Evolutionary conservation across 257 asterid species (phyloP).

Genomic region (Solanum phureja): DNA sequence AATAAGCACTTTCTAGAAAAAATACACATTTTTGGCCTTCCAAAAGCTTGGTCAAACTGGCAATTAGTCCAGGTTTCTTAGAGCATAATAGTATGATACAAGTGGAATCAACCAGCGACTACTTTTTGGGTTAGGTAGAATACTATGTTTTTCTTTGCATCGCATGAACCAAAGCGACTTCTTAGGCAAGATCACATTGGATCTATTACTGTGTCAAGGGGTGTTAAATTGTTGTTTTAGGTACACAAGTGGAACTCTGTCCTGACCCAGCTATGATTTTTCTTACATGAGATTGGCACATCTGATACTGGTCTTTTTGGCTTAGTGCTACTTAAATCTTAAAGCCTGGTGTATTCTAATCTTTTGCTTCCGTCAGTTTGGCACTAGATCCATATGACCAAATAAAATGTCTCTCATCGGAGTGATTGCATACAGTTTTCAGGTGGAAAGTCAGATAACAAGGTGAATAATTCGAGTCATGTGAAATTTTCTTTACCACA

Average conservation of each 20-base stretch:
- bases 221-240: not conserved
- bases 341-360: not conserved
- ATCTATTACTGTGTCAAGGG: not conserved
- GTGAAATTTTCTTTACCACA: slow-evolving; percentile 41
- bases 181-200: not conserved
- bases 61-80: not conserved
- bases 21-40: not conserved
- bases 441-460: slow-evolving; percentile 53
- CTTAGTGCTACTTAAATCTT: not conserved
- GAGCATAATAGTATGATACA: not conserved
- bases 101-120: not conserved
- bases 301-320: not conserved
- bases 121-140: not conserved
- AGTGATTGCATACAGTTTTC: slow-evolving; percentile 42
- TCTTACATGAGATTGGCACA: not conserved
- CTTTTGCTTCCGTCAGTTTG: not conserved
- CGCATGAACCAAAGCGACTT: not conserved
- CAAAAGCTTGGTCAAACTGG: not conserved
- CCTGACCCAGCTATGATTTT: not conserved
- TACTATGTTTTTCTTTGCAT: not conserved
- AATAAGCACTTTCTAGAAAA: not conserved
- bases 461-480: slow-evolving; percentile 25
- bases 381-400: not conserved
- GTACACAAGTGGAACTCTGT: not conserved
- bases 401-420: not conserved